A percentile compares a stretch with the other conserved stretches of the same genome.
Conservation (phyloP, 768 basidiomycete species). For the Pisolithus albus region DNA sequence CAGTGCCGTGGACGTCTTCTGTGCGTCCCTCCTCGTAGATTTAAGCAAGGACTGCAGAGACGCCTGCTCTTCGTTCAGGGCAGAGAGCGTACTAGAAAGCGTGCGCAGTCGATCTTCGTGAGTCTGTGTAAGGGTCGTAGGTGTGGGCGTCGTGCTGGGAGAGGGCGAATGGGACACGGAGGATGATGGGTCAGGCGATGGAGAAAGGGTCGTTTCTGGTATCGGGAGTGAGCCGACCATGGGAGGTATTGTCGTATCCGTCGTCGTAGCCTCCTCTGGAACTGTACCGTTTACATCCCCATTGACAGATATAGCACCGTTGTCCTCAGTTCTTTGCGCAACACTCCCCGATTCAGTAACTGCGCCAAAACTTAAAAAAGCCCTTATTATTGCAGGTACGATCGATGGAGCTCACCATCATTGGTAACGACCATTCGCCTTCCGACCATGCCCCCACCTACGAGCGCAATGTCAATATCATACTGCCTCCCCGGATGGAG, state of each 20-base stretch:
- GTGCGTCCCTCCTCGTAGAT: slow-evolving; percentile 69
- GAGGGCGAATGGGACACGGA: slow-evolving; percentile 2
- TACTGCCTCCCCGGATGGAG: slow-evolving; percentile 86
- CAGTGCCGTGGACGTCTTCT: slow-evolving; percentile 75
- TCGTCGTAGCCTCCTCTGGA: background rate
- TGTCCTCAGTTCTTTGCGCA: background rate
- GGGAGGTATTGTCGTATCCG: background rate
- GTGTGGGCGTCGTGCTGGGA: slow-evolving; percentile 22
- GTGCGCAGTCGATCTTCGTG: slow-evolving; percentile 62
- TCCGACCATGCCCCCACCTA: slow-evolving; percentile 53
- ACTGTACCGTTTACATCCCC: background rate
- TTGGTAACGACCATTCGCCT: slow-evolving; percentile 54
- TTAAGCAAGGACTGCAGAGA: slow-evolving; percentile 66
- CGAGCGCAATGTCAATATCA: slow-evolving; percentile 78
- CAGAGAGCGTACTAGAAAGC: slow-evolving; percentile 60
- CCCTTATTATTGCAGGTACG: slow-evolving; percentile 8
- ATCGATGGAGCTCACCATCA: slow-evolving; percentile 38
- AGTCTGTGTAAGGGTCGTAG: slow-evolving; percentile 26
- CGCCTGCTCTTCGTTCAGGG: slow-evolving; percentile 61
- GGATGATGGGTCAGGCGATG: slow-evolving; percentile 32
- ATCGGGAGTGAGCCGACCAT: background rate
- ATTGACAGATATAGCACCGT: background rate
- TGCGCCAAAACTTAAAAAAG: background rate
- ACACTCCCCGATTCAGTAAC: background rate
- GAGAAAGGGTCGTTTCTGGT: background rate